phyloP scores from a whole-genome alignment of 345 rosid species.

The Acer campestre region DNA sequence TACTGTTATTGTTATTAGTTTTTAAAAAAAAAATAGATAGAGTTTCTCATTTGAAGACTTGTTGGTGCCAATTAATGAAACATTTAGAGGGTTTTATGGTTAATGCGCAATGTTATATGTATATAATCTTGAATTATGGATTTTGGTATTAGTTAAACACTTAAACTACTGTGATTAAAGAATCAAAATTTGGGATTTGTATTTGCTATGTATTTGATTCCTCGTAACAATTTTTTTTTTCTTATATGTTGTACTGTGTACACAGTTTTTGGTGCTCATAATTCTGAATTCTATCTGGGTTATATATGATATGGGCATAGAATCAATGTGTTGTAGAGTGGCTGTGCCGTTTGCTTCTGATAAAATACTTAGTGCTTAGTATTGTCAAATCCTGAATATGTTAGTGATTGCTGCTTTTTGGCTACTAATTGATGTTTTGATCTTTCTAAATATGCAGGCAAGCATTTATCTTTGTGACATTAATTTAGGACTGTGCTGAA shows the following conservation, averaged over 20 bases:
- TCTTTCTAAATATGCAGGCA: not conserved
- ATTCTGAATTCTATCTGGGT: not conserved
- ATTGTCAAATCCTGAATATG: not conserved
- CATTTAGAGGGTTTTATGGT: not conserved
- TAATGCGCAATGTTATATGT: too few species aligned
- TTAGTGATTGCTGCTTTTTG: not conserved
- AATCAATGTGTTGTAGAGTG: not conserved
- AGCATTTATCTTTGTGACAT: not conserved
- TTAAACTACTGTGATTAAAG: not conserved
- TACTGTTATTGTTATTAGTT: not conserved
- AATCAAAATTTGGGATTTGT: not conserved
- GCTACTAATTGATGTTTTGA: not conserved
- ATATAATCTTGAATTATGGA: not conserved
- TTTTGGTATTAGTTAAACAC: not conserved
- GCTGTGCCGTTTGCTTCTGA: not conserved
- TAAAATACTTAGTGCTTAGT: not conserved
- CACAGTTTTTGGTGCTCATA: not conserved
- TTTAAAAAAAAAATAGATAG: not conserved
- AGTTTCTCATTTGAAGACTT: not conserved
- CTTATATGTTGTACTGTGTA: not conserved
- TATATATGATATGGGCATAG: not conserved
- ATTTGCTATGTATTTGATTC: not conserved
- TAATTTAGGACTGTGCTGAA: not conserved
- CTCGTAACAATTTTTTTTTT: too few species aligned
- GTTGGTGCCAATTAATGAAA: not conserved